phyloP scores from a whole-genome alignment of 2,329 filamentous ascomycete genomes.

The Fusarium sp. region DNA sequence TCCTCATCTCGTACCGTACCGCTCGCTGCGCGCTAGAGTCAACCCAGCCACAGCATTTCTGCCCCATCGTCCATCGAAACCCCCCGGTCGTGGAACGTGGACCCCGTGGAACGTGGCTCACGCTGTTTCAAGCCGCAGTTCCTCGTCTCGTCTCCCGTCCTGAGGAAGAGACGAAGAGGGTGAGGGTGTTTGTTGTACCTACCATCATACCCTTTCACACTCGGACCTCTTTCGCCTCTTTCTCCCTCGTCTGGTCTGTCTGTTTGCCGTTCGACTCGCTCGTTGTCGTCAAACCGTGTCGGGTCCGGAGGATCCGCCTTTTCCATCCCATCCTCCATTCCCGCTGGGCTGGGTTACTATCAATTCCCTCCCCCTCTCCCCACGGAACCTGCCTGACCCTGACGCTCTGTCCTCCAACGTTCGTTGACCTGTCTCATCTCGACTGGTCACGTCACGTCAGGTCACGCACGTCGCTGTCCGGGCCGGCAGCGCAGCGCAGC shows the following conservation, averaged over 20 bases:
- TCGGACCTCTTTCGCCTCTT: constrained; percentile 4
- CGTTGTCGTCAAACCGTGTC: constrained; percentile 17
- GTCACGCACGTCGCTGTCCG: constrained; percentile 38
- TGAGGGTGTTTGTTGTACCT: too few relatives aligned
- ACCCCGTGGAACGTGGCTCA: constrained; percentile 34
- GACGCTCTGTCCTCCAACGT: constrained; percentile 13
- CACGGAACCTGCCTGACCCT: neutral
- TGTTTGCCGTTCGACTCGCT: constrained; percentile 26
- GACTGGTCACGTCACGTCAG: constrained; percentile 35
- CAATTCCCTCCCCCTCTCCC: constrained; percentile 11
- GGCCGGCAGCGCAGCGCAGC: constrained; percentile 24
- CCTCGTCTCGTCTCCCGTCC: constrained; percentile 4
- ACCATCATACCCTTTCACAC: neutral
- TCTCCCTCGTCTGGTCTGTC: constrained; percentile 1
- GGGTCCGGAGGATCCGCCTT: constrained; percentile 32
- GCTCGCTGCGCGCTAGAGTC: constrained; percentile 9
- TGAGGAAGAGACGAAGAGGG: constrained; percentile 4
- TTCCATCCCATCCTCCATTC: constrained; percentile 22
- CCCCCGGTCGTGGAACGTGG: constrained; percentile 14
- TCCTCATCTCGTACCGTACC: constrained; percentile 11
- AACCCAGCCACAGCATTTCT: constrained; percentile 35
- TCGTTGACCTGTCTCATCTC: constrained; percentile 23
- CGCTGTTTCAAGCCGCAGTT: constrained; percentile 24
- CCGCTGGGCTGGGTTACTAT: neutral
- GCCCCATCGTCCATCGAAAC: constrained; percentile 1